phyloP scores from a whole-genome alignment of 2,329 filamentous ascomycete species.

The Sarocladiaceae sp. region DNA sequence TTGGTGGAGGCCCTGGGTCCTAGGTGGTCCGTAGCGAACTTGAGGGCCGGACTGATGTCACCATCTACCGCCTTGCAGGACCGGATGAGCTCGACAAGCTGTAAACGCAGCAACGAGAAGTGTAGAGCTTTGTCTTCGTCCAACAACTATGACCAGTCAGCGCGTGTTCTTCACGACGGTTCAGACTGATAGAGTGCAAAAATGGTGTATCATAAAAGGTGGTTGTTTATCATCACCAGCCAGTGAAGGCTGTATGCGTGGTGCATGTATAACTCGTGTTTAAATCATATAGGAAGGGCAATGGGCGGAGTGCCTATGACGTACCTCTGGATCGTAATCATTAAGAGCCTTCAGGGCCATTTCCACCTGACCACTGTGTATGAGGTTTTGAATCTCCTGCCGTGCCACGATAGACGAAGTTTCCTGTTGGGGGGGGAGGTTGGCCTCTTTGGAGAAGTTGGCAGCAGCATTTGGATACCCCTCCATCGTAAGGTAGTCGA shows the following conservation, averaged over 20 bases:
- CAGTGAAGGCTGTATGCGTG: slow-evolving; percentile 87
- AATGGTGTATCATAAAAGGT: slow-evolving; percentile 40
- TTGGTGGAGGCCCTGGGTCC: slow-evolving; percentile 83
- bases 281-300: slow-evolving; percentile 76
- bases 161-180: background rate
- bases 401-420: slow-evolving; percentile 70
- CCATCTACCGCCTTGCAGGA: slow-evolving; percentile 62
- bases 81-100: slow-evolving; percentile 91
- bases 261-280: slow-evolving; percentile 93
- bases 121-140: slow-evolving; percentile 80
- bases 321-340: slow-evolving; percentile 85
- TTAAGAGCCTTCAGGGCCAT: slow-evolving; percentile 83
- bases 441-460: slow-evolving; percentile 92
- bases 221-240: slow-evolving; percentile 87
- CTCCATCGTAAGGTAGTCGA: slow-evolving; percentile 95
- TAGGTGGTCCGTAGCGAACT: slow-evolving; percentile 83
- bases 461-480: slow-evolving; percentile 90
- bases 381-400: slow-evolving; percentile 78
- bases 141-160: slow-evolving; percentile 64
- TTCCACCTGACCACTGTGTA: slow-evolving; percentile 82
- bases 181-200: background rate
- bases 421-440: slow-evolving; percentile 71
- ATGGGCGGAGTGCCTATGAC: slow-evolving; percentile 25
- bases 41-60: slow-evolving; percentile 75
- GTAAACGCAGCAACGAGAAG: slow-evolving; percentile 83